Evolutionary conservation across 352 stramenopile genomes (phyloP).

Genomic region (Elongisporangium undulatum): DNA sequence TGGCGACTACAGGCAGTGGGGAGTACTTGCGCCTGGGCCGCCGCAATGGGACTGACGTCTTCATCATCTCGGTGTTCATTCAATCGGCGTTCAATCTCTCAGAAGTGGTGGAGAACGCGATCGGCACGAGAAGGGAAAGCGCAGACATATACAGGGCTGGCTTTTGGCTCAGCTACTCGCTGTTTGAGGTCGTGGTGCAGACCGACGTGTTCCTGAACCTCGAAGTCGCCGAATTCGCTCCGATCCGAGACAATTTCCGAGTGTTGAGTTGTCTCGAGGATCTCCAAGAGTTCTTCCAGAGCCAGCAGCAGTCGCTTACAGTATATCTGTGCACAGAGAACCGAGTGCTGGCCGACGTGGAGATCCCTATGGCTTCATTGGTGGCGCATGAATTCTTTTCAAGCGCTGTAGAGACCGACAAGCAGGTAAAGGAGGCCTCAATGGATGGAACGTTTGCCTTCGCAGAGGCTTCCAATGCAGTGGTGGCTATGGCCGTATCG

Average conservation of each 20-base stretch:
- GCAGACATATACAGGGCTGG: constrained; percentile 15
- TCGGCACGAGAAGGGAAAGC: constrained; percentile 2
- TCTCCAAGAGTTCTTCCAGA: constrained; percentile 30
- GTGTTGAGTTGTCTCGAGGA: constrained; percentile 50
- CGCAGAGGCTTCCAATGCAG: not conserved
- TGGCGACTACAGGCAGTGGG: constrained; percentile 16
- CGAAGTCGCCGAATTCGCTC: constrained; percentile 41
- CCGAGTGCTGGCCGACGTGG: constrained; percentile 45
- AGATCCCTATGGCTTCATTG: constrained; percentile 40
- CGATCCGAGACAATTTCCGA: constrained; percentile 73
- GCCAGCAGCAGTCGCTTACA: constrained; percentile 22
- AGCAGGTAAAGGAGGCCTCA: not conserved
- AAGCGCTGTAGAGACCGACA: not conserved
- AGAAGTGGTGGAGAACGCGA: constrained; percentile 4
- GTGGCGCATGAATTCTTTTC: constrained; percentile 17
- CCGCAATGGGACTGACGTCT: constrained; percentile 36
- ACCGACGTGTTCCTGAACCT: constrained; percentile 75
- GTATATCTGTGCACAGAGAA: constrained; percentile 77
- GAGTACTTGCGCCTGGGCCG: constrained; percentile 56
- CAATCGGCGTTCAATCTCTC: constrained; percentile 32
- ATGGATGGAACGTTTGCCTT: not conserved
- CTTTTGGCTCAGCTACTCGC: constrained; percentile 82
- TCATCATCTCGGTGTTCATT: constrained; percentile 59
- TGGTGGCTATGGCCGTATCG: not conserved
- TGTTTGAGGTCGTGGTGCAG: constrained; percentile 81